These are phyloP conservation scores for Trichomonascaceae sp. DNA, from an alignment of 1,139 yeast genomes.

Conservation along the genomic window DNA sequence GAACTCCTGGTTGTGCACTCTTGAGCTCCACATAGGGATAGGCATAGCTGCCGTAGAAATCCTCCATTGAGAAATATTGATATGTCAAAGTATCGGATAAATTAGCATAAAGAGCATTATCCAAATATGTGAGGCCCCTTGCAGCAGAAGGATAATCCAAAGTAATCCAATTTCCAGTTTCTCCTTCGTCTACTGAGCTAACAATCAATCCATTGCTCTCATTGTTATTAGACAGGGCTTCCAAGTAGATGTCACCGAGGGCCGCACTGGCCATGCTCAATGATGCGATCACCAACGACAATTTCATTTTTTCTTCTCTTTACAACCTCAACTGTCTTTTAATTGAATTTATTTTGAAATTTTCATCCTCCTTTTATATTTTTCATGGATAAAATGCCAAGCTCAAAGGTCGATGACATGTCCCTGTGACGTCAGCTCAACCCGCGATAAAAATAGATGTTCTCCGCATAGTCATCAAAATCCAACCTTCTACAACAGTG, in stretches of 20 bases:
- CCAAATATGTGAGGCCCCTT: conserved; percentile 10
- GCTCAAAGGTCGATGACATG: too few species aligned
- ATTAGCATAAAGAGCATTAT: conserved; percentile 8
- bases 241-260: not conserved
- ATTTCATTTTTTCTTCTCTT: not conserved
- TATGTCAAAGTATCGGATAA: conserved; percentile 4
- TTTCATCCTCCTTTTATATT: not conserved
- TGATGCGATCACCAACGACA: not conserved
- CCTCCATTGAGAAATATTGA: not conserved
- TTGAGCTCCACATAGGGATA: not conserved
- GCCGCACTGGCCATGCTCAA: not conserved
- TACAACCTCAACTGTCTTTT: not conserved
- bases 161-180: conserved; percentile 46
- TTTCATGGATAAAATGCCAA: not conserved
- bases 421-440: too few species aligned
- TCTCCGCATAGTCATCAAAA: not conserved
- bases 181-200: conserved; percentile 45
- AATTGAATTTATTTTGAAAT: too few species aligned
- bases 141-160: conserved; percentile 25
- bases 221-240: not conserved
- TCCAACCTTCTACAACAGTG: too few species aligned
- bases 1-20: not conserved
- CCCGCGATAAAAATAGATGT: too few species aligned
- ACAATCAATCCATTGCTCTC: conserved; percentile 29
- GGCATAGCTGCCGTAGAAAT: not conserved